phyloP scores from a whole-genome alignment of 2,329 filamentous ascomycete species.

The Exophiala viscosa region DNA sequence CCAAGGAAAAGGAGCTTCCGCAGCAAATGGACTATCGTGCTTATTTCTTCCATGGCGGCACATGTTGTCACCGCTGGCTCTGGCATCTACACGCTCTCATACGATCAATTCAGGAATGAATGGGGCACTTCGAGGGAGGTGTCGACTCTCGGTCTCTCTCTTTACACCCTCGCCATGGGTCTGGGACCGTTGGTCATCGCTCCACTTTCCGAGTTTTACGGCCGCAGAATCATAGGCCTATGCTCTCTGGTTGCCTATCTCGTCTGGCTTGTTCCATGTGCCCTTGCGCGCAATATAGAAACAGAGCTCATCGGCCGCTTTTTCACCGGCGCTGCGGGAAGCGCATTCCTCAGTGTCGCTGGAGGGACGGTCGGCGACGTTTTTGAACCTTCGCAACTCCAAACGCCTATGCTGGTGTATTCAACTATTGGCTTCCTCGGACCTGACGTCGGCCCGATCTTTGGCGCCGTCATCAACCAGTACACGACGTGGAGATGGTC shows the following conservation, averaged over 20 bases:
- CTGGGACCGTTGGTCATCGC: slow-evolving; percentile 66
- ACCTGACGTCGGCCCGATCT: slow-evolving; percentile 30
- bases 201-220: slow-evolving; percentile 68
- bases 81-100: neutral
- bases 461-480: slow-evolving; percentile 60
- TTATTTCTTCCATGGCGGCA: neutral
- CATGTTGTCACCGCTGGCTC: neutral
- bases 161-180: neutral
- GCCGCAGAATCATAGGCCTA: slow-evolving; percentile 33
- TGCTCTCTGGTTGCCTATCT: slow-evolving; percentile 2
- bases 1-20: neutral
- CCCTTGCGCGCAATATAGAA: slow-evolving; percentile 67
- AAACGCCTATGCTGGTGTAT: slow-evolving; percentile 73
- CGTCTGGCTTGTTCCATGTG: slow-evolving; percentile 12
- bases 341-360: slow-evolving; percentile 65
- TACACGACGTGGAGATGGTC: slow-evolving; percentile 68
- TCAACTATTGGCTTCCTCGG: slow-evolving; percentile 62
- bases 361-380: slow-evolving; percentile 71
- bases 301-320: slow-evolving; percentile 77
- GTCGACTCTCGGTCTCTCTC: neutral
- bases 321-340: slow-evolving; percentile 51
- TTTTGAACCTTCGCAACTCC: slow-evolving; percentile 61
- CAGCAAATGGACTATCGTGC: neutral
- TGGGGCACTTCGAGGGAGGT: neutral
- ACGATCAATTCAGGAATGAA: neutral